Conservation (phyloP, 2,329 filamentous ascomycete genomes). For the Lachnellula cervina region DNA sequence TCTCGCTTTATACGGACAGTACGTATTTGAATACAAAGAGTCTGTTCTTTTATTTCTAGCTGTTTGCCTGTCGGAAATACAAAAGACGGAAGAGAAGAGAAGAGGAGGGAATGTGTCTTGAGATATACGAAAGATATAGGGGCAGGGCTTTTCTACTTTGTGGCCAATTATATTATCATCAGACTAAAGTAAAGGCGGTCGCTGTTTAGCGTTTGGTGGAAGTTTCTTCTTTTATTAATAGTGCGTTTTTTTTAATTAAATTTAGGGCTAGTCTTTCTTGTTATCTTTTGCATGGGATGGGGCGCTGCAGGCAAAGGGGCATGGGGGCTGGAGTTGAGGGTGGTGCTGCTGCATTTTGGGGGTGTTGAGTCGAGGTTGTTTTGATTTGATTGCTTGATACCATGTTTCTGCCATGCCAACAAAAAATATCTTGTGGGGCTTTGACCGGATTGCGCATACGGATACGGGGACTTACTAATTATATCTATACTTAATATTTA, state of each 20-base stretch:
- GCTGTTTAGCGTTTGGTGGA: not conserved
- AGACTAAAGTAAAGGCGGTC: not conserved
- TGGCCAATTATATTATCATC: not conserved
- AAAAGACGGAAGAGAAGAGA: not conserved
- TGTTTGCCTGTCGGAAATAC: not conserved
- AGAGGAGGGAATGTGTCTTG: not conserved
- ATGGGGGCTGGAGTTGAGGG: not conserved
- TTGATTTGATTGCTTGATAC: conserved; percentile 28
- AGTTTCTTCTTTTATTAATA: not conserved
- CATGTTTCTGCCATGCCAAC: conserved; percentile 46
- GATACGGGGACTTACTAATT: too few species aligned
- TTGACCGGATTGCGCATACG: conserved; percentile 13
- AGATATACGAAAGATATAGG: not conserved
- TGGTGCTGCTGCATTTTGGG: not conserved
- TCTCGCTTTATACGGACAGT: not conserved
- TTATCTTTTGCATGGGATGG: not conserved
- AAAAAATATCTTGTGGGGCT: conserved; percentile 41
- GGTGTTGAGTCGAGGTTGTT: not conserved
- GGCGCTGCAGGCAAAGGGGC: not conserved
- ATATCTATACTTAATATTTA: too few species aligned
- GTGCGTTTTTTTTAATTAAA: not conserved
- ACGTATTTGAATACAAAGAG: not conserved
- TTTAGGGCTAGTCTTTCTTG: not conserved
- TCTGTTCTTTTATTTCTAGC: not conserved
- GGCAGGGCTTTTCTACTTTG: not conserved